These are phyloP conservation scores for Begonia fuchsioides DNA, from an alignment of 306 rosid species.

Conservation along the genomic window DNA sequence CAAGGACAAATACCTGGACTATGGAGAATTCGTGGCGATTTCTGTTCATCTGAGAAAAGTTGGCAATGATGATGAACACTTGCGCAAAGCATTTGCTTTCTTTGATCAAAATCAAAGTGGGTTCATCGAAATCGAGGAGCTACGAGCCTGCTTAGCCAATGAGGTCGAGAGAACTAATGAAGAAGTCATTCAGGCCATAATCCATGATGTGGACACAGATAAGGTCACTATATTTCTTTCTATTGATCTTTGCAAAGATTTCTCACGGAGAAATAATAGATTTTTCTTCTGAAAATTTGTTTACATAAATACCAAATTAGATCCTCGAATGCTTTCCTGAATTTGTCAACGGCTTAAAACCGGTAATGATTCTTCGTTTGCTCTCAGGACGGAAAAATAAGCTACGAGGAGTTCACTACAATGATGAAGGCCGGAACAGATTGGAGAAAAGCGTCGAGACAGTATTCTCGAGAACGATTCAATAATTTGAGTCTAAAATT, in stretches of 20 bases:
- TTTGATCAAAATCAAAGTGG: conserved; percentile 57
- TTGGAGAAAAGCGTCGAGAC: conserved; percentile 97
- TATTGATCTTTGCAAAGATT: too few species aligned
- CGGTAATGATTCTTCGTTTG: conserved; percentile 2
- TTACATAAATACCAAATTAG: too few species aligned
- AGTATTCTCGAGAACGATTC: conserved; percentile 88
- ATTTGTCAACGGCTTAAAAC: not conserved
- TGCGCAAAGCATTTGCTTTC: conserved; percentile 74
- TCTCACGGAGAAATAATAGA: too few species aligned
- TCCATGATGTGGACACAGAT: conserved; percentile 87
- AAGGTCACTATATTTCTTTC: conserved; percentile 31
- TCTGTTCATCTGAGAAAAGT: conserved; percentile 71
- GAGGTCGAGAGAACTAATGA: conserved; percentile 49
- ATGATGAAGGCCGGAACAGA: conserved; percentile 99
- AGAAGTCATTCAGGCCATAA: conserved; percentile 66
- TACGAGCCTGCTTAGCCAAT: conserved; percentile 37
- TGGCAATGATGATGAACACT: conserved; percentile 68
- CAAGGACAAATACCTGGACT: conserved; percentile 71
- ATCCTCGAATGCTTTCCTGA: not conserved
- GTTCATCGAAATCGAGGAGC: conserved; percentile 78
- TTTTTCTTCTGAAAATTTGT: too few species aligned
- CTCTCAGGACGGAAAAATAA: conserved; percentile 83
- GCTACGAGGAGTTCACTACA: conserved; percentile 67
- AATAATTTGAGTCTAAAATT: conserved; percentile 55
- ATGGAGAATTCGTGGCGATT: conserved; percentile 80